Evolutionary conservation across 345 rosid species (phyloP).

Genomic region (Pugionium dolabratum): DNA sequence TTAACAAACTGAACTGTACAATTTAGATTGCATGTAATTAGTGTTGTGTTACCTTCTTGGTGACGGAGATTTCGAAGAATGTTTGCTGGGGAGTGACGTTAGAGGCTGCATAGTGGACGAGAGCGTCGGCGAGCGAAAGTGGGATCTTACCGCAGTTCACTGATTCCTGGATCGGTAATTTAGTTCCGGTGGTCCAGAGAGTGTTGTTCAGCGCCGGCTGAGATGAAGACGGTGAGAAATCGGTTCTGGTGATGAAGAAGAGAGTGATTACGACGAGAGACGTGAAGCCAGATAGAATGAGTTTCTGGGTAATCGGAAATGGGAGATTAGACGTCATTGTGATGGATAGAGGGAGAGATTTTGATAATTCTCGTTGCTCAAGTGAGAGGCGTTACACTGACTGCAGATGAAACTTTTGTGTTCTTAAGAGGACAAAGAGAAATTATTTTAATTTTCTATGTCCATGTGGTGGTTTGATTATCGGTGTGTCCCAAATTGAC

Average conservation of each 20-base stretch:
- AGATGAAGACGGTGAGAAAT: conserved; percentile 44
- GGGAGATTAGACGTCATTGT: conserved; percentile 26
- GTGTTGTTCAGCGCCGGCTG: conserved; percentile 8
- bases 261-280: conserved; percentile 34
- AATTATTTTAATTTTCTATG: not conserved
- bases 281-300: conserved; percentile 28
- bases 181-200: conserved; percentile 28
- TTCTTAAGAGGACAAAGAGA: conserved; percentile 24
- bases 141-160: conserved; percentile 58
- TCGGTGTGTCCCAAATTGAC: conserved; percentile 5
- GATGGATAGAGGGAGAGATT: conserved; percentile 13
- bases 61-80: conserved; percentile 67
- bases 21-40: conserved; percentile 1
- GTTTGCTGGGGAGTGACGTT: conserved; percentile 93
- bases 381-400: conserved; percentile 21
- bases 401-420: not conserved
- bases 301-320: conserved; percentile 21
- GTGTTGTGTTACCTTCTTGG: conserved; percentile 46
- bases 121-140: conserved; percentile 62
- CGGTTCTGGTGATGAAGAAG: conserved; percentile 48
- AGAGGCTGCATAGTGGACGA: conserved; percentile 72
- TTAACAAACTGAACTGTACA: not conserved
- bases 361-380: conserved; percentile 5
- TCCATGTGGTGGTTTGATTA: conserved; percentile 20
- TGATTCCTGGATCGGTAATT: conserved; percentile 2